Conservation (phyloP, 2,329 filamentous ascomycete species). For the Bipolaris bicolor region DNA sequence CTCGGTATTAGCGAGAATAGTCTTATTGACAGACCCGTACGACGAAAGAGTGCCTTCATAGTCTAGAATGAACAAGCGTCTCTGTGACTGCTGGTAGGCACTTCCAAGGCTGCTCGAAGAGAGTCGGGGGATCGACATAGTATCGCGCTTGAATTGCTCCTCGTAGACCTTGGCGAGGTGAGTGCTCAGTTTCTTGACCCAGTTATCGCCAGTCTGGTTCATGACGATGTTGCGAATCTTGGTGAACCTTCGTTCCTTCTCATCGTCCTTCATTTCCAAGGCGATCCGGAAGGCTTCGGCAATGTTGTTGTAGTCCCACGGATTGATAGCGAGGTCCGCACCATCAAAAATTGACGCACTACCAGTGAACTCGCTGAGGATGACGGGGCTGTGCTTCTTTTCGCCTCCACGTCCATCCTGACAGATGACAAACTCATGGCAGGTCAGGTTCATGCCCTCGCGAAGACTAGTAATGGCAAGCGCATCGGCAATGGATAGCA, state of each 20-base stretch:
- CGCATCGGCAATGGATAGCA: conserved; percentile 87
- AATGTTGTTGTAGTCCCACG: conserved; percentile 91
- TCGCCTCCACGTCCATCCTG: conserved; percentile 77
- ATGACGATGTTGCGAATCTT: conserved; percentile 75
- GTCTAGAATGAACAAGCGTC: conserved; percentile 85
- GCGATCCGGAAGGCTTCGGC: conserved; percentile 84
- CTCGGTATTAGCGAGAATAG: conserved; percentile 85
- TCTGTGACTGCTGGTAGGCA: conserved; percentile 69
- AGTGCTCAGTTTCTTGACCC: conserved; percentile 78
- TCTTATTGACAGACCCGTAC: conserved; percentile 82
- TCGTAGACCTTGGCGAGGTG: conserved; percentile 78
- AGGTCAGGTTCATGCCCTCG: conserved; percentile 96
- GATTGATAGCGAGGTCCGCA: conserved; percentile 85
- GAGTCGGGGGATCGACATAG: conserved; percentile 83
- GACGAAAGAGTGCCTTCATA: conserved; percentile 92
- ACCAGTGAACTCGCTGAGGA: conserved; percentile 93
- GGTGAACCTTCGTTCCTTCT: conserved; percentile 76
- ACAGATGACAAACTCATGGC: conserved; percentile 91
- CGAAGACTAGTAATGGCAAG: conserved; percentile 94
- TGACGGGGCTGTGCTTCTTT: conserved; percentile 86
- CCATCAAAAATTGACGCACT: conserved; percentile 84
- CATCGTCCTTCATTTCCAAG: conserved; percentile 76
- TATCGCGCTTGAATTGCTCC: conserved; percentile 83
- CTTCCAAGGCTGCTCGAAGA: conserved; percentile 69
- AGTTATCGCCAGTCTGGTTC: conserved; percentile 82